These are phyloP conservation scores for Rhamnella rubrinervis DNA, from an alignment of 331 rosid genomes.

Conservation along the genomic window DNA sequence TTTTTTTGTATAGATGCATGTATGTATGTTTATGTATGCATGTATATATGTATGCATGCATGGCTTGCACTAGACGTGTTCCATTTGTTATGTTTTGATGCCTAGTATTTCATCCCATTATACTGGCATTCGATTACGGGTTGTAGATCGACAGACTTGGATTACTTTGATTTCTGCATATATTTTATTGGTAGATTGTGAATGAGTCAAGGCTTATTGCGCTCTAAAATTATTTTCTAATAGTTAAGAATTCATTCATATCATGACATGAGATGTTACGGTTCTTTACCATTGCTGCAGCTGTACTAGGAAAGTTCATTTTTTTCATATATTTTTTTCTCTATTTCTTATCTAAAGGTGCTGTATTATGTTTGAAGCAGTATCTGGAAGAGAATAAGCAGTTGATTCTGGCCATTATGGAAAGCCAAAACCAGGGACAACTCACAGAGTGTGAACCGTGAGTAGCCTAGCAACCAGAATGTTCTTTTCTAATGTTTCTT, in stretches of 20 bases:
- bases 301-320: not conserved
- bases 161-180: not conserved
- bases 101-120: too few relatives aligned
- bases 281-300: too few relatives aligned
- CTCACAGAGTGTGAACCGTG: constrained; percentile 34
- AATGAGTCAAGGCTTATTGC: too few relatives aligned
- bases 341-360: not conserved
- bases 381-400: constrained; percentile 56
- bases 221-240: too few relatives aligned
- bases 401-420: constrained; percentile 47
- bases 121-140: not conserved
- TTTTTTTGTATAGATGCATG: not conserved
- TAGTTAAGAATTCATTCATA: too few relatives aligned
- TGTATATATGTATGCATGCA: not conserved
- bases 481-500: too few relatives aligned
- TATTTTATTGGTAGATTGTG: too few relatives aligned
- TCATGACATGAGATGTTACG: too few relatives aligned
- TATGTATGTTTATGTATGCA: not conserved
- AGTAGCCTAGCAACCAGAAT: constrained; percentile 21
- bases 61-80: too few relatives aligned
- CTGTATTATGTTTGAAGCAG: constrained; percentile 41
- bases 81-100: too few relatives aligned
- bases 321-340: not conserved
- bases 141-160: not conserved
- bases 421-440: constrained; percentile 42